These are phyloP conservation scores for Aspergillus conjunctus DNA, from an alignment of 495 filamentous ascomycete genomes.

Conservation along the genomic window DNA sequence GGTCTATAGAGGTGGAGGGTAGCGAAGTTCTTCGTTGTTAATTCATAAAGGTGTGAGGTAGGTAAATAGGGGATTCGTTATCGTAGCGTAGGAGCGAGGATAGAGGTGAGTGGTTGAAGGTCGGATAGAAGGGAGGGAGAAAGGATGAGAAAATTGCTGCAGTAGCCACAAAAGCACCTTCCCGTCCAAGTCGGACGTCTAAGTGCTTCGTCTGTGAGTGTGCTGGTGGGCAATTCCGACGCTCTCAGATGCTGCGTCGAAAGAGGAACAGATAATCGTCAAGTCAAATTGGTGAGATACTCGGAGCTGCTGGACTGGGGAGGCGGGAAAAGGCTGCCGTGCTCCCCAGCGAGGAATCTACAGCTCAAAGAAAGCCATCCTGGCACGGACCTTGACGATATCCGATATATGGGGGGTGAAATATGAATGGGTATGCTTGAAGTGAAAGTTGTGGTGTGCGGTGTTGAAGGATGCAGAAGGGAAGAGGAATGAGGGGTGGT, in stretches of 20 bases:
- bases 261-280: constrained; percentile 72
- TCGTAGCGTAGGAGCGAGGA: constrained; percentile 13
- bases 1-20: constrained; percentile 3
- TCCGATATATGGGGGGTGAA: constrained; percentile 43
- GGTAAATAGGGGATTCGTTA: constrained; percentile 10
- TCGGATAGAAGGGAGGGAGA: constrained; percentile 18
- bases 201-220: constrained; percentile 47
- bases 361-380: constrained; percentile 90
- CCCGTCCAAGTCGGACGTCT: constrained; percentile 38
- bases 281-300: constrained; percentile 64
- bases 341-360: constrained; percentile 82
- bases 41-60: constrained; percentile 22
- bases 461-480: constrained; percentile 19
- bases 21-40: constrained; percentile 13
- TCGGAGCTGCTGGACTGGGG: constrained; percentile 83
- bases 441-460: constrained; percentile 36
- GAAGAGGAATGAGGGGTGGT: constrained; percentile 28
- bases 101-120: constrained; percentile 17
- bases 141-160: constrained; percentile 24
- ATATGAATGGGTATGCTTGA: constrained; percentile 28
- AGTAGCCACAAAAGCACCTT: constrained; percentile 43
- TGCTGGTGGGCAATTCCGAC: constrained; percentile 52
- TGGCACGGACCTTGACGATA: constrained; percentile 85
- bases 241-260: constrained; percentile 50
- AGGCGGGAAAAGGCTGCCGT: constrained; percentile 58